These are phyloP conservation scores for Flaveria trinervia DNA, from an alignment of 129 eudicot genomes.

Conservation along the genomic window DNA sequence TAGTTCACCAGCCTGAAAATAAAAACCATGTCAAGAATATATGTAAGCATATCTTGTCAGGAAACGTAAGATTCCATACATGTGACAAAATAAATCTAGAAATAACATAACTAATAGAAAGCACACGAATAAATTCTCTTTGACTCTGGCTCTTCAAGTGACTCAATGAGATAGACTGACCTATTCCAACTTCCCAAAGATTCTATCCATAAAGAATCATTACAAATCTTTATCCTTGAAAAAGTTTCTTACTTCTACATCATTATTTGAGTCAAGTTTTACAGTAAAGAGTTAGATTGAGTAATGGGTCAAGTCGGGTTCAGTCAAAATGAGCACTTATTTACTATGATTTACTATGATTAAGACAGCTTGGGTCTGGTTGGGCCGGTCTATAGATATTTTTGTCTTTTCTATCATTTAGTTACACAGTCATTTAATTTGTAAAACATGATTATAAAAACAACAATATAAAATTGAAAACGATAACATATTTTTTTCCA, in stretches of 20 bases:
- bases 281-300: not conserved
- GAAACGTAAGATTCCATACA: not conserved
- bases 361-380: not conserved
- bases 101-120: no score
- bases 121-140: no score
- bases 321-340: not conserved
- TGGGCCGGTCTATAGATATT: not conserved
- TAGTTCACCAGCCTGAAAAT: slow-evolving; percentile 71
- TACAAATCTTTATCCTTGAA: no score
- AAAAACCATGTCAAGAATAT: slow-evolving; percentile 10
- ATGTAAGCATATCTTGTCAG: slow-evolving; percentile 3
- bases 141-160: no score
- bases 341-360: not conserved
- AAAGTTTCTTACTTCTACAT: no score
- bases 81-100: not conserved
- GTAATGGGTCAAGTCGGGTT: not conserved
- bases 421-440: not conserved
- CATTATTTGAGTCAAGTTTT: no score
- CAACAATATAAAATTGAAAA: not conserved
- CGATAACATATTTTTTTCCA: not conserved
- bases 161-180: no score
- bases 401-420: not conserved
- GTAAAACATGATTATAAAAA: not conserved
- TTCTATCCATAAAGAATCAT: no score
- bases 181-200: no score